Conservation (phyloP, 176 grass and related monocot species). For the Phyllostachys edulis region DNA sequence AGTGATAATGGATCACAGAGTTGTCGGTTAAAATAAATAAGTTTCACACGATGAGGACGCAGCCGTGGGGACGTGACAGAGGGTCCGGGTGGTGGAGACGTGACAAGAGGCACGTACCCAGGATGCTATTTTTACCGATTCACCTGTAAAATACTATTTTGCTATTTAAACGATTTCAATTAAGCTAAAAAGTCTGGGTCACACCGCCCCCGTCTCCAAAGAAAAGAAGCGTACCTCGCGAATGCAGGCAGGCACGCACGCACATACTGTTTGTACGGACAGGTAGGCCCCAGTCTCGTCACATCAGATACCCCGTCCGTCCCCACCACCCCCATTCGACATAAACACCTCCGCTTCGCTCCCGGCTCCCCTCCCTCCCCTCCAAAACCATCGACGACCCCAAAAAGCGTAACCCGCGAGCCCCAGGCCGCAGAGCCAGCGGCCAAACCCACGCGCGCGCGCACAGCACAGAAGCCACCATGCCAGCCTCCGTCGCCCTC, state of each 20-base stretch:
- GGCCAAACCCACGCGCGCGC: background rate
- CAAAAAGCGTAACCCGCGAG: slow-evolving; percentile 30
- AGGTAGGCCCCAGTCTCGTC: slow-evolving; percentile 23
- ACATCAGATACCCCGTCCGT: slow-evolving; percentile 13
- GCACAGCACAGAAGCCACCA: background rate
- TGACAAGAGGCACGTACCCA: too few species aligned
- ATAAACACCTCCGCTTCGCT: slow-evolving; percentile 1
- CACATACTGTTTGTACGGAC: slow-evolving; percentile 28
- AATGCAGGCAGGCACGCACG: slow-evolving; percentile 29
- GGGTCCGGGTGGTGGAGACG: too few species aligned
- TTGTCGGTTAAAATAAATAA: too few species aligned
- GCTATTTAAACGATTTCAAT: too few species aligned
- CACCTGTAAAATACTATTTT: too few species aligned
- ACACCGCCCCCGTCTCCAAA: too few species aligned
- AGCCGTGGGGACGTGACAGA: too few species aligned
- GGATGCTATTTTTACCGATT: too few species aligned
- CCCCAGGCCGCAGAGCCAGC: background rate
- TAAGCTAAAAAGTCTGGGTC: too few species aligned
- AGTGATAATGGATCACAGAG: too few species aligned
- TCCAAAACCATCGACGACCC: background rate
- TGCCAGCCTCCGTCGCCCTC: slow-evolving; percentile 17
- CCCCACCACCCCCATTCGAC: slow-evolving; percentile 9
- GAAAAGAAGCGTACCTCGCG: too few species aligned
- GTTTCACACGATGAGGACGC: too few species aligned
- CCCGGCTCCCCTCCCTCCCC: background rate